These are phyloP conservation scores for Hypoxylon rubiginosum DNA, from an alignment of 2,329 filamentous ascomycete species.

Conservation along the genomic window DNA sequence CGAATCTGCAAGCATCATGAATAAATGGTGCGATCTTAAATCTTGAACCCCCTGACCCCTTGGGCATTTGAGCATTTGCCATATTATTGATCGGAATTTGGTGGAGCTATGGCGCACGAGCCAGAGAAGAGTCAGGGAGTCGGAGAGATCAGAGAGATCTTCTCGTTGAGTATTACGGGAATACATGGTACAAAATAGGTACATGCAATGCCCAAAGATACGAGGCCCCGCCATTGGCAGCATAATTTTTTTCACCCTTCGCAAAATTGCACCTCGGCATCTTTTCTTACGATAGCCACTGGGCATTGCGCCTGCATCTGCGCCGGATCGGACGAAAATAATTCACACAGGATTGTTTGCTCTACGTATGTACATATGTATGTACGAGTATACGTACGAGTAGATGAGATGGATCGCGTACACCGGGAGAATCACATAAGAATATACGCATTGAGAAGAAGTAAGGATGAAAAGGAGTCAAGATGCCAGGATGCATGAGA, in stretches of 20 bases:
- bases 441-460: background rate
- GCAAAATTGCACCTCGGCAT: slow-evolving; percentile 39
- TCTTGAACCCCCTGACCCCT: slow-evolving; percentile 26
- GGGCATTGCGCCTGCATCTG: background rate
- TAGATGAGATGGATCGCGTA: background rate
- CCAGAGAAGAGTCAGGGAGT: slow-evolving; percentile 3
- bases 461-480: background rate
- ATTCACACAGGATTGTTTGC: background rate
- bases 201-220: slow-evolving; percentile 10
- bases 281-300: background rate
- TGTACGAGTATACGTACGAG: background rate
- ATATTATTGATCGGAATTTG: slow-evolving; percentile 11
- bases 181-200: background rate
- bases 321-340: background rate
- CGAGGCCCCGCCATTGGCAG: slow-evolving; percentile 30
- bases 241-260: slow-evolving; percentile 15
- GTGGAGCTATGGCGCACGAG: slow-evolving; percentile 7
- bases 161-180: background rate
- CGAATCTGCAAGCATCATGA: slow-evolving; percentile 1
- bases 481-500: background rate
- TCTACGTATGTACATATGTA: background rate
- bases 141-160: background rate
- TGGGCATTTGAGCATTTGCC: slow-evolving; percentile 6
- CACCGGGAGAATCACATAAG: background rate
- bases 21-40: slow-evolving; percentile 27